These are phyloP conservation scores for Canavalia ensiformis DNA, from an alignment of 306 rosid species.

Conservation along the genomic window DNA sequence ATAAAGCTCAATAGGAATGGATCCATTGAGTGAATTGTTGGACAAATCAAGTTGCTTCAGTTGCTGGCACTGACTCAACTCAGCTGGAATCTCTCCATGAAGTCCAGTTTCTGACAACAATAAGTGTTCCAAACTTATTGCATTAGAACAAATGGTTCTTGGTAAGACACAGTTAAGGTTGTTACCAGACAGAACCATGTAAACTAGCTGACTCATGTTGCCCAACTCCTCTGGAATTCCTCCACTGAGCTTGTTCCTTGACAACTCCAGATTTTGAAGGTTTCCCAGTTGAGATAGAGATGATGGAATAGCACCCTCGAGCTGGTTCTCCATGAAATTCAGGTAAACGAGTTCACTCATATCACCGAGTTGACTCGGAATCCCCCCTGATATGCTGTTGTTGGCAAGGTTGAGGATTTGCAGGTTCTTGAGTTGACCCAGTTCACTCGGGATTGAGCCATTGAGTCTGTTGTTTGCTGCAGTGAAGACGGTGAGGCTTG, in stretches of 20 bases:
- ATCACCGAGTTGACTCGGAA: slow-evolving; percentile 78
- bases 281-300: slow-evolving; percentile 65
- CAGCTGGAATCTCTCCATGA: slow-evolving; percentile 75
- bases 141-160: slow-evolving; percentile 71
- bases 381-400: slow-evolving; percentile 72
- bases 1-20: slow-evolving; percentile 79
- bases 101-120: slow-evolving; percentile 65
- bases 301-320: slow-evolving; percentile 74
- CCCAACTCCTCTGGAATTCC: slow-evolving; percentile 81
- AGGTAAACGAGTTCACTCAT: slow-evolving; percentile 72
- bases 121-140: slow-evolving; percentile 77
- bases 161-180: slow-evolving; percentile 76
- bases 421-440: slow-evolving; percentile 69
- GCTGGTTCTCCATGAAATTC: slow-evolving; percentile 76
- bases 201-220: slow-evolving; percentile 62
- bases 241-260: slow-evolving; percentile 74
- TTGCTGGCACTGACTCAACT: slow-evolving; percentile 69
- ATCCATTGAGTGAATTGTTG: slow-evolving; percentile 77
- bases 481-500: slow-evolving; percentile 74
- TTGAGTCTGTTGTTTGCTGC: slow-evolving; percentile 73
- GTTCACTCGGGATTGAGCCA: slow-evolving; percentile 73
- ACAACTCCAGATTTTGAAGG: slow-evolving; percentile 84
- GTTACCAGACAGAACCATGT: slow-evolving; percentile 81
- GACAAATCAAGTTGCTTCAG: slow-evolving; percentile 89
- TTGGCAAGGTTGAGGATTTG: slow-evolving; percentile 71